Base-by-base conservation (phyloP, 495 filamentous ascomycete species). In the Physcia stellaris region DNA sequence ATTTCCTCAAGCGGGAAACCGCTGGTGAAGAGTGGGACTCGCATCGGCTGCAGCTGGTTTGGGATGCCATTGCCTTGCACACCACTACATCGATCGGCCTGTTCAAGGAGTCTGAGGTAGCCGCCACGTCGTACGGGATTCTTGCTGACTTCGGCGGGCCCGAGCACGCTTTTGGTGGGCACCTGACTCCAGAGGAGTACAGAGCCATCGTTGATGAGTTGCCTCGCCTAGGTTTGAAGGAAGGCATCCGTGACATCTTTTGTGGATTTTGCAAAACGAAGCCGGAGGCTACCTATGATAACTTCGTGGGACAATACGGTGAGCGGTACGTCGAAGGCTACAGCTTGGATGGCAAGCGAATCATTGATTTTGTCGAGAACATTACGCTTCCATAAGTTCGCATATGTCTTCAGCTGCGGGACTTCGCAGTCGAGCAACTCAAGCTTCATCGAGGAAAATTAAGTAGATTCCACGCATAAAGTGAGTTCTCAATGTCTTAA, bases 21-120 rank as follows among this genome's bases (percentile, higher is more conserved):
- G 35, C 15, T 12, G 46, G 48, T 2, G 34, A 26, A 6, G 30
- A 47, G 3, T 71, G 63, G 62, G 51, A 63, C 26, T 35, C 55
- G 28, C 48, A 50, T 16, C 48, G 59, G 1, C 19, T 61, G 1
- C 63, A 69, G 45, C 51, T 66, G 3, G 54, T 70, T 4, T 77
- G 69, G 70, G 70, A 75, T 50, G 46, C 62, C 1, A 71, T 75
- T 37, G 69, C 70, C 1, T 50, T 75, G 19, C 67, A 73, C 40
- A 59, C 64, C 1, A 62, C 60, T 3, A 26, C 27, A 0, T 50
- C 41, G 6, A 63, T 75, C 34, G 59, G 57, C 1, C 26, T 39
- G 27, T 54, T 65, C 49, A 68, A 67, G 43, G 56, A 69, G 40
- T 47, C 51, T 0, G 68, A 69, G 29, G 68, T 73, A 4, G 40